phyloP scores from a whole-genome alignment of 202 grass and related monocot genomes.

The Carex sylvatica region DNA sequence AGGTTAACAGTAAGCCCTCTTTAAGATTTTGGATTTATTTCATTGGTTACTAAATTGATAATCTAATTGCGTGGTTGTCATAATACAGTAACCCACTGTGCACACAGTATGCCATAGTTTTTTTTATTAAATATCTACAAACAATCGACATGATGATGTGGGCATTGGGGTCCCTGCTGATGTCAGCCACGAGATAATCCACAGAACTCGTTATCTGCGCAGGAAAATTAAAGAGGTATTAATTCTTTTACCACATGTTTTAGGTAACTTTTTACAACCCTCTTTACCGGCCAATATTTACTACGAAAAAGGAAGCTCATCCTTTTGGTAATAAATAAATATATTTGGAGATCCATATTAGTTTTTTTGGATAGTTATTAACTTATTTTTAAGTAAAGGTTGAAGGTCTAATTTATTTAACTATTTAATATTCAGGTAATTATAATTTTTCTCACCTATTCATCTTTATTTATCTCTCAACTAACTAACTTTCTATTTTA shows the following conservation, averaged over 20 bases:
- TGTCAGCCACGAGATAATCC: neutral
- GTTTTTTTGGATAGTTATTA: too few relatives aligned
- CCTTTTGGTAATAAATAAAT: neutral
- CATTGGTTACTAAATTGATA: neutral
- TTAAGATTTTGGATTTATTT: neutral
- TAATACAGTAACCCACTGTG: neutral
- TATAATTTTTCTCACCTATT: too few relatives aligned
- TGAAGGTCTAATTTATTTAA: too few relatives aligned
- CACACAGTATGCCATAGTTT: neutral
- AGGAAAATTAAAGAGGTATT: neutral
- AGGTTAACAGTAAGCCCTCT: neutral
- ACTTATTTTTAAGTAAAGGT: too few relatives aligned
- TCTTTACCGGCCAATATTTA: too few relatives aligned
- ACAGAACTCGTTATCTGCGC: neutral
- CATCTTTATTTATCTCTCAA: too few relatives aligned
- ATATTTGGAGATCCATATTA: too few relatives aligned
- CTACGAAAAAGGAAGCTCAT: too few relatives aligned
- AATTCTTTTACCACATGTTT: too few relatives aligned
- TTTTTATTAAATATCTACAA: neutral
- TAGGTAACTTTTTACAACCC: too few relatives aligned
- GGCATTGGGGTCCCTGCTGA: neutral
- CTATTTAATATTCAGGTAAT: too few relatives aligned
- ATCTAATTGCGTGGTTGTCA: neutral
- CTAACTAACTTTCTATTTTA: too few relatives aligned
- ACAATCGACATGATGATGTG: conserved; percentile 9